These are phyloP conservation scores for Cytidiella melzeri DNA, from an alignment of 768 basidiomycete genomes.

Conservation along the genomic window DNA sequence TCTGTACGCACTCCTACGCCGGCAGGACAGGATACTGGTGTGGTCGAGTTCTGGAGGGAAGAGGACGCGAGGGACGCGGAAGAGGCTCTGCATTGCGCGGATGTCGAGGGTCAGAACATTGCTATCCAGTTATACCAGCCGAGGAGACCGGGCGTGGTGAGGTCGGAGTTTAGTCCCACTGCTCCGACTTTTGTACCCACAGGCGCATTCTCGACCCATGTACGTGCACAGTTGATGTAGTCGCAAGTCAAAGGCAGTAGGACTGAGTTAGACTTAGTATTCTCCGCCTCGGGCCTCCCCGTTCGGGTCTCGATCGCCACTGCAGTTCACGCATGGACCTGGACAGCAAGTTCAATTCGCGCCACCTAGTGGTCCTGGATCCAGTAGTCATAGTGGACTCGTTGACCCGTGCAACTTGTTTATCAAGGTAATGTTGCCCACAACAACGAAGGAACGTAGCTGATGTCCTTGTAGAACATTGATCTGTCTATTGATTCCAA, in stretches of 20 bases:
- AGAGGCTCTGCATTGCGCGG: constrained; percentile 76
- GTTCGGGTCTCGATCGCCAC: constrained; percentile 32
- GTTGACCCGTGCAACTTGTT: constrained; percentile 90
- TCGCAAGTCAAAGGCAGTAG: background rate
- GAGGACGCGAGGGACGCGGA: constrained; percentile 77
- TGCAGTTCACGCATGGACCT: constrained; percentile 74
- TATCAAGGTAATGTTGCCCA: constrained; percentile 58
- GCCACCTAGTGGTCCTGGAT: constrained; percentile 67
- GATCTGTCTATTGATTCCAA: constrained; percentile 84
- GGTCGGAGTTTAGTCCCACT: constrained; percentile 63
- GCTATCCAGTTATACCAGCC: constrained; percentile 75
- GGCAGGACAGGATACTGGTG: constrained; percentile 70
- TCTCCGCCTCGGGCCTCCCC: constrained; percentile 58
- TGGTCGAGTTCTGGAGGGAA: constrained; percentile 85
- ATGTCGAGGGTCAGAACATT: constrained; percentile 80
- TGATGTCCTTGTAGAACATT: constrained; percentile 53
- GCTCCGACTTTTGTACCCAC: constrained; percentile 76
- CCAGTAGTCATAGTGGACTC: constrained; percentile 76
- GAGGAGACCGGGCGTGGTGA: constrained; percentile 44
- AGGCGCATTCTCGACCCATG: constrained; percentile 62
- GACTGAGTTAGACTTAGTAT: constrained; percentile 35
- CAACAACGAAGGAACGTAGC: background rate
- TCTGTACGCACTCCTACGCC: constrained; percentile 69
- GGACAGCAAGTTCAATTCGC: constrained; percentile 88
- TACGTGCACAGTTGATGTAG: constrained; percentile 25